Conservation (phyloP, 2,329 filamentous ascomycete genomes). For the Thielaviopsis populi region DNA sequence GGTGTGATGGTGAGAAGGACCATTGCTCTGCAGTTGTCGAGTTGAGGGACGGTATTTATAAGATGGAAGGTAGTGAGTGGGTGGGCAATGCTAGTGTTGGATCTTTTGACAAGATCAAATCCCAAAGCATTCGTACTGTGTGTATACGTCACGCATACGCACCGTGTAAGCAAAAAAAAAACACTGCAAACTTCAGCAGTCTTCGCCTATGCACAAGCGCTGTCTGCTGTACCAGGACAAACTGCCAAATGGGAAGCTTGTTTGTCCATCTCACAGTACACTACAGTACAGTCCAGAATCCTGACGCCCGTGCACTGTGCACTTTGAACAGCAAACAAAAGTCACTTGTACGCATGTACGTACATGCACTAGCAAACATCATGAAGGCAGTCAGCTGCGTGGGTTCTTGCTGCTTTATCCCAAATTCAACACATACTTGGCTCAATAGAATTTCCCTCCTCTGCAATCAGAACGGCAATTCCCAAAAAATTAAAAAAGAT, state of each 20-base stretch:
- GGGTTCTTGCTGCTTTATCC: neutral
- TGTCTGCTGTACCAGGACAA: neutral
- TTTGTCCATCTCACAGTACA: neutral
- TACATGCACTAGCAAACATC: neutral
- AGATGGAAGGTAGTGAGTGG: neutral
- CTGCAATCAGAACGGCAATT: neutral
- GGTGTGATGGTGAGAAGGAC: slow-evolving; percentile 64
- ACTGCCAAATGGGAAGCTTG: neutral
- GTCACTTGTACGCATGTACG: neutral
- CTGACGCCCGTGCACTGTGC: neutral
- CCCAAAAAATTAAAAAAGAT: neutral
- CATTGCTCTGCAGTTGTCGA: slow-evolving; percentile 32
- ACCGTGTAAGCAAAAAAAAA: neutral
- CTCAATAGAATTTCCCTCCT: neutral
- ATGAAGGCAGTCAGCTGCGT: neutral
- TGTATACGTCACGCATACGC: neutral
- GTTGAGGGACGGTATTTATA: neutral
- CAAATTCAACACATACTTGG: neutral
- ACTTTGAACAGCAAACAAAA: neutral
- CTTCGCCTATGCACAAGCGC: neutral
- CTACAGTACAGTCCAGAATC: no score
- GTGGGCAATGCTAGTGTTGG: neutral
- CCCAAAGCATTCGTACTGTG: neutral
- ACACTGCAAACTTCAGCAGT: neutral
- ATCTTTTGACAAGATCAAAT: neutral